These are phyloP conservation scores for Santalum album DNA, from an alignment of 164 flowering plant genomes.

Conservation along the genomic window DNA sequence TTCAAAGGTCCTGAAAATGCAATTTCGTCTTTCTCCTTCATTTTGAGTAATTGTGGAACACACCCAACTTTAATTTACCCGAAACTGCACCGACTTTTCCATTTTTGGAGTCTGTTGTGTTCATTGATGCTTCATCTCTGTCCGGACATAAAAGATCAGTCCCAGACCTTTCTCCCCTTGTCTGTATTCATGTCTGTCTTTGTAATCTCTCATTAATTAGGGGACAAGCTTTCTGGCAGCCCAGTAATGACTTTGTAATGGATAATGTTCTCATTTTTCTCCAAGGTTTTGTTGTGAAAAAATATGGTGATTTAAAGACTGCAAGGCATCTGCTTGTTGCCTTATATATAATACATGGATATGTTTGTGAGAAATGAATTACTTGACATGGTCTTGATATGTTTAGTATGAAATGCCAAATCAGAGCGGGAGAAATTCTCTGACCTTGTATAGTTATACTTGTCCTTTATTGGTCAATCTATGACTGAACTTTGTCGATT, in stretches of 20 bases:
- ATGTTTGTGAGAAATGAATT: constrained; percentile 16
- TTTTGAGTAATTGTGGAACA: constrained; percentile 27
- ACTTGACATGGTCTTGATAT: too few relatives aligned
- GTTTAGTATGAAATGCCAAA: too few relatives aligned
- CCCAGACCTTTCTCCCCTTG: constrained; percentile 13
- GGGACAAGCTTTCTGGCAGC: constrained; percentile 26
- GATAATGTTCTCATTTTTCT: constrained; percentile 23
- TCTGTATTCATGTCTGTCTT: constrained; percentile 8
- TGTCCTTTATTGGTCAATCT: too few relatives aligned
- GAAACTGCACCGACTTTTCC: constrained; percentile 7
- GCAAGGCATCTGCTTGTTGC: constrained; percentile 13
- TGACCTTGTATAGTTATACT: constrained; percentile 10
- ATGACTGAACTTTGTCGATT: too few relatives aligned
- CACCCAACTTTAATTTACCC: constrained; percentile 12
- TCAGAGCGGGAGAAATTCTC: not conserved
- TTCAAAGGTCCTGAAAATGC: constrained; percentile 20
- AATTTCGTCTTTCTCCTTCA: constrained; percentile 17
- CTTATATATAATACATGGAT: constrained; percentile 17
- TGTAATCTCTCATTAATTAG: constrained; percentile 5
- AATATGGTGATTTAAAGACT: constrained; percentile 6
- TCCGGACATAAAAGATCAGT: constrained; percentile 15
- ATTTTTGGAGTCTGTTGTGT: constrained; percentile 20
- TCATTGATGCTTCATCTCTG: too few relatives aligned
- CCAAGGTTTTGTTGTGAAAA: constrained; percentile 24
- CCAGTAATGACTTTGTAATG: constrained; percentile 20